phyloP scores from a whole-genome alignment of 2,329 filamentous ascomycete species.

The Celoporthe dispersa region DNA sequence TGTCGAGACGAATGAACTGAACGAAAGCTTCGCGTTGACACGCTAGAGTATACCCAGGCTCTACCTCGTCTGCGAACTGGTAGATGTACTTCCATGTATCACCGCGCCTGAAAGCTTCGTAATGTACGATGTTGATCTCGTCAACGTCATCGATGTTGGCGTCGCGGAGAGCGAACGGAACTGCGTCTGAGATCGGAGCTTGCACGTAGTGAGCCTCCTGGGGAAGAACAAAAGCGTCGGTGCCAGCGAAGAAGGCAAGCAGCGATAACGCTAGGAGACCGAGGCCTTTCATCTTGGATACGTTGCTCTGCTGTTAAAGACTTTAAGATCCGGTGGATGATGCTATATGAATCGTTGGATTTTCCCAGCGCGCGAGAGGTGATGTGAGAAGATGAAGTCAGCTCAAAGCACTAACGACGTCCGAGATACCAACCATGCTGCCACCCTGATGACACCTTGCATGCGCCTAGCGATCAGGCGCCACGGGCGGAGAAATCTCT shows the following conservation, averaged over 20 bases:
- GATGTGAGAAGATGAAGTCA: neutral
- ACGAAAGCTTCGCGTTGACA: constrained; percentile 14
- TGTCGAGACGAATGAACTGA: neutral
- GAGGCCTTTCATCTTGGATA: neutral
- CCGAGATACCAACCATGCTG: neutral
- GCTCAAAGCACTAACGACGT: neutral
- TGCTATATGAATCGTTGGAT: neutral
- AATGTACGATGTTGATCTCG: constrained; percentile 17
- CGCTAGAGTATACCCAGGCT: constrained; percentile 17
- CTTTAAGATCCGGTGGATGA: neutral
- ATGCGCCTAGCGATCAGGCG: neutral
- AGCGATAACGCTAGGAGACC: neutral
- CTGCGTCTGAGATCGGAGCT: neutral
- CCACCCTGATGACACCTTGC: neutral
- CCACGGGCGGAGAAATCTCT: neutral
- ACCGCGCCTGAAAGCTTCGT: constrained; percentile 20
- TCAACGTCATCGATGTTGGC: constrained; percentile 25
- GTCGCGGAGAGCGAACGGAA: constrained; percentile 20
- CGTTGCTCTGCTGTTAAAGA: neutral
- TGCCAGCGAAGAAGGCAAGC: neutral
- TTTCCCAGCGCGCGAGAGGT: neutral
- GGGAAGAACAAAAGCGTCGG: neutral
- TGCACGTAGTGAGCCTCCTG: neutral
- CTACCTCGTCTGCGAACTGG: constrained; percentile 22
- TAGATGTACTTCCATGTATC: constrained; percentile 14